Base-by-base conservation (phyloP, 164 flowering plant genomes). In the Umbellularia californica region DNA sequence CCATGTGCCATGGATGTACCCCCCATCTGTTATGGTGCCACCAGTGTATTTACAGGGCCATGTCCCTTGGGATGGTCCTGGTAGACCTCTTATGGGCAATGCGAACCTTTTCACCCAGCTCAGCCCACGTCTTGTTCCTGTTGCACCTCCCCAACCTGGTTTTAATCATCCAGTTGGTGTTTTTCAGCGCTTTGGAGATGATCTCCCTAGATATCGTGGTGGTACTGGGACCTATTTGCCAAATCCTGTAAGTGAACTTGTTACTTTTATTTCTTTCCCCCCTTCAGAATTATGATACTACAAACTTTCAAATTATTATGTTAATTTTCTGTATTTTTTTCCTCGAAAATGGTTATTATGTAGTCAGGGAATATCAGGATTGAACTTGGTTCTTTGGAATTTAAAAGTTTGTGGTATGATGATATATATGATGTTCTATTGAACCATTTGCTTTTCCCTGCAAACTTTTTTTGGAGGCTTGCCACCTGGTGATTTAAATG, bases 211-310 rank as follows among this genome's bases (percentile, higher is more conserved):
- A 86, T 86, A 91, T 82, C 99, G 97, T 52, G 86, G 90, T 81
- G 99, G 99, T 70, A 96, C 98, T 17, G 99, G 99, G 77, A 94
- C 99, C 47, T 96, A 94, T 75, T 80, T 96, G 82, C 99, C 99
- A 64, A 94, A 90, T 88, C 97, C 92, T 77, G 99, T 94, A 89
- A 88, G 95, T 75, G 71, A 50, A 28, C 62, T 27, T 66, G 24
- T 73, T 67, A 47, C 65, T 19, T 35, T 11, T 75, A 15, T 55
- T 55, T 20, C 60, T 55, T 15, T 55, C n/a, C n/a, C n/a, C n/a
- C 60, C 15, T 20, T 55, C n/a, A 55, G 60, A 55, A 55, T 55
- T 20, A 14, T 55, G 60, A 14, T 55, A 55, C n/a, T 20, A 55
- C n/a, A 55, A 17, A 14, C 3, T 55, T 55, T 14, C n/a, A 55